phyloP scores from a whole-genome alignment of 345 rosid species.

The Laguncularia racemosa region DNA sequence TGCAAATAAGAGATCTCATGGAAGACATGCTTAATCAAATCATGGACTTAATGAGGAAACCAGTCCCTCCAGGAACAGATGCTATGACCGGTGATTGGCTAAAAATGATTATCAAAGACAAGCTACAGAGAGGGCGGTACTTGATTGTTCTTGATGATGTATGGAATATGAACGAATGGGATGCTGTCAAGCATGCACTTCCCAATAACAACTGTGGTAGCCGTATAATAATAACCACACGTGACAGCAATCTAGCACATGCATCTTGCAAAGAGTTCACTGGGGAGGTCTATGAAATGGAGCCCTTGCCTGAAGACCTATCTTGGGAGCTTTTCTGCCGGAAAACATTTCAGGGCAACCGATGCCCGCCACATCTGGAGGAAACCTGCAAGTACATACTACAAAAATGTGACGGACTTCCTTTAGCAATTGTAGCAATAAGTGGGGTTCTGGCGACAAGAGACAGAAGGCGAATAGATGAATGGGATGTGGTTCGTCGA shows the following conservation, averaged over 20 bases:
- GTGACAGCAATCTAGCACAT: not conserved
- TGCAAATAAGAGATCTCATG: constrained; percentile 12
- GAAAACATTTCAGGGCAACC: constrained; percentile 2
- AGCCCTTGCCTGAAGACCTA: not conserved
- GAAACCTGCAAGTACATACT: not conserved
- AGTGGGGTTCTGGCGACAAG: constrained; percentile 4
- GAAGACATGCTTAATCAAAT: not conserved
- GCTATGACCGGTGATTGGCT: constrained; percentile 2
- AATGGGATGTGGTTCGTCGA: constrained; percentile 3
- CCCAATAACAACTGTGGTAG: constrained; percentile 1
- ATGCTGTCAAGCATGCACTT: constrained; percentile 1
- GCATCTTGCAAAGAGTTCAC: not conserved
- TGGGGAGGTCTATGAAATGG: not conserved
- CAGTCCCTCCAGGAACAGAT: not conserved
- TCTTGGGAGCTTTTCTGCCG: constrained; percentile 6
- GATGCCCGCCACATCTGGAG: constrained; percentile 6
- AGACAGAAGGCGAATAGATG: not conserved
- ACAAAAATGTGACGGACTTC: constrained; percentile 4
- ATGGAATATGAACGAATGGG: constrained; percentile 3
- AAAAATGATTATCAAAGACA: not conserved
- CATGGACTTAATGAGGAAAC: not conserved
- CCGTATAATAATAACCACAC: constrained; percentile 7
- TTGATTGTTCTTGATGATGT: constrained; percentile 8
- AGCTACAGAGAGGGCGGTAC: not conserved
- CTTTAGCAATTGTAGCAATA: constrained; percentile 7